Conservation (phyloP, 208 protist species). For the Leishmania aethiopica region DNA sequence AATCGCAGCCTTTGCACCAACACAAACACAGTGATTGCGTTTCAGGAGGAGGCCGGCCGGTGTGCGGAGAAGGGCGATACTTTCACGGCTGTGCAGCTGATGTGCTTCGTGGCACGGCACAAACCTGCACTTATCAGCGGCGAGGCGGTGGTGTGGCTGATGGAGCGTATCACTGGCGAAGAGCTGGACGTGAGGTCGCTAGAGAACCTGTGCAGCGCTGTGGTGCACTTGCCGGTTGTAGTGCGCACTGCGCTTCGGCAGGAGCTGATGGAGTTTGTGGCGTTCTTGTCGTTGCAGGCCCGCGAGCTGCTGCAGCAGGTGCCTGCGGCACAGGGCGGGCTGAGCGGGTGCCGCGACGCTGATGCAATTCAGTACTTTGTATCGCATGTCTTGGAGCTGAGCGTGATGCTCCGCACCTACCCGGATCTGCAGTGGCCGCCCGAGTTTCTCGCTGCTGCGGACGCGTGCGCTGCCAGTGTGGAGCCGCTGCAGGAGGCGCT, state of each 20-base stretch:
- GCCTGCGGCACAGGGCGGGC: conserved; percentile 43
- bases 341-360: conserved; percentile 36
- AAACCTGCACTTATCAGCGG: conserved; percentile 46
- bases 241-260: conserved; percentile 35
- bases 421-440: conserved; percentile 17
- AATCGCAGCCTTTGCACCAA: conserved; percentile 49
- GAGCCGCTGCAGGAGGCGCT: conserved; percentile 26
- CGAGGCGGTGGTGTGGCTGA: conserved; percentile 64
- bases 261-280: conserved; percentile 51
- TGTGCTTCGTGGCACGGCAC: conserved; percentile 69
- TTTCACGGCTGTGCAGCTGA: conserved; percentile 62
- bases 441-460: conserved; percentile 24
- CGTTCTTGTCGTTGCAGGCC: conserved; percentile 40
- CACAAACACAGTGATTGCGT: conserved; percentile 39
- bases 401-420: conserved; percentile 14
- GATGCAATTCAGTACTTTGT: conserved; percentile 45
- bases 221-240: conserved; percentile 45
- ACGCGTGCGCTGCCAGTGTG: conserved; percentile 21
- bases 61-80: conserved; percentile 70
- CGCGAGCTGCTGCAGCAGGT: conserved; percentile 41
- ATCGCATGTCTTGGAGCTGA: conserved; percentile 25
- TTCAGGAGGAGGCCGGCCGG: conserved; percentile 67
- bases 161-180: conserved; percentile 68
- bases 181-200: conserved; percentile 61
- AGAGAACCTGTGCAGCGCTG: conserved; percentile 39